Evolutionary conservation across 179 eudicot genomes (phyloP).

Genomic region (Dionaea muscipula): DNA sequence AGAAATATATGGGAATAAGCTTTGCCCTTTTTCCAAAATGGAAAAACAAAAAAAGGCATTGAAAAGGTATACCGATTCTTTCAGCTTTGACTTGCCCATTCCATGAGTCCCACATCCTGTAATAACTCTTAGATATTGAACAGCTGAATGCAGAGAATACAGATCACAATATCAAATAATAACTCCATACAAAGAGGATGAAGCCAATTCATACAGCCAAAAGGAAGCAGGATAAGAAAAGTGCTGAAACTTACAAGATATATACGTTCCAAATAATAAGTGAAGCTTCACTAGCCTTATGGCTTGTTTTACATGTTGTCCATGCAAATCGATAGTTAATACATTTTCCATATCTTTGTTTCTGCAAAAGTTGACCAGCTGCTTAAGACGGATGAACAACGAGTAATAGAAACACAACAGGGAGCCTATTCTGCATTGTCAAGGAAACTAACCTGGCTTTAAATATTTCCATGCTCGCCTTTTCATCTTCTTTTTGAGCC

Average conservation of each 20-base stretch:
- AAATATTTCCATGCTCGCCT: slow-evolving; percentile 87
- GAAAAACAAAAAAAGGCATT: background rate
- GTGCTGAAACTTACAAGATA: slow-evolving; percentile 47
- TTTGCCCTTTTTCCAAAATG: background rate
- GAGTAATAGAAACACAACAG: background rate
- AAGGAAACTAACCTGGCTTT: slow-evolving; percentile 49
- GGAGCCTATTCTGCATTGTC: background rate
- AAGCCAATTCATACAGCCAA: slow-evolving; percentile 1
- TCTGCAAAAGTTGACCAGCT: slow-evolving; percentile 33
- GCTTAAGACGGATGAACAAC: background rate
- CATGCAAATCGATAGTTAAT: slow-evolving; percentile 93
- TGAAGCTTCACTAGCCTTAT: slow-evolving; percentile 84
- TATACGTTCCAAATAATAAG: slow-evolving; percentile 75
- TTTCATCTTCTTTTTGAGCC: slow-evolving; percentile 85
- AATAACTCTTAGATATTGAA: slow-evolving; percentile 68
- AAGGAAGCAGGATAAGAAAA: background rate
- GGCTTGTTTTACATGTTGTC: slow-evolving; percentile 90
- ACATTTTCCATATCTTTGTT: slow-evolving; percentile 65
- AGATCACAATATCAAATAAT: background rate
- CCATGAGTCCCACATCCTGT: slow-evolving; percentile 92
- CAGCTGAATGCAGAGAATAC: slow-evolving; percentile 38
- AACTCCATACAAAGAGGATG: background rate
- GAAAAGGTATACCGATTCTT: slow-evolving; percentile 54
- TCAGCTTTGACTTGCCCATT: slow-evolving; percentile 76
- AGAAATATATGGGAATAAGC: too few relatives aligned